A percentile compares a stretch with the other conserved stretches of the same genome.
Evolutionary conservation across 345 rosid species (phyloP).

Genomic region (Brassica carinata): DNA sequence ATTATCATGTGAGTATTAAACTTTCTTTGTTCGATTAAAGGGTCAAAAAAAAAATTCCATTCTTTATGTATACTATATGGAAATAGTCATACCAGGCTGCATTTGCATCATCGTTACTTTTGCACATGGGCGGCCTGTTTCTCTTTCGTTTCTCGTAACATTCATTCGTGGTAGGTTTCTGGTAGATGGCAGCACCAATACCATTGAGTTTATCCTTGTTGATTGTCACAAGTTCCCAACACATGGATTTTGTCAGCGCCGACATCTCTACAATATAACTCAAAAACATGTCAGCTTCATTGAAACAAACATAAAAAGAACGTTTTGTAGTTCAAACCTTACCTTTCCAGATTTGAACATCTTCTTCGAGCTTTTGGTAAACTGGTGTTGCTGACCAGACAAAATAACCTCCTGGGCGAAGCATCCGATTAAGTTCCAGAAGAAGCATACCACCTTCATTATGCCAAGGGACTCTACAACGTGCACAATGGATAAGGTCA

Average conservation of each 20-base stretch:
- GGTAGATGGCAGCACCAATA: conserved; percentile 74
- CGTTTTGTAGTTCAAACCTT: conserved; percentile 11
- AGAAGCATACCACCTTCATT: conserved; percentile 78
- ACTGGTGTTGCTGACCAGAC: conserved; percentile 99
- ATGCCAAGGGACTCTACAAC: conserved; percentile 98
- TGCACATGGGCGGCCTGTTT: conserved; percentile 75
- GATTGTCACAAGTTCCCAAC: conserved; percentile 91
- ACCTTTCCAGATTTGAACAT: conserved; percentile 77
- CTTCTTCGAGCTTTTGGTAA: conserved; percentile 72
- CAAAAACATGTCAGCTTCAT: conserved; percentile 21
- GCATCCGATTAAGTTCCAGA: conserved; percentile 80
- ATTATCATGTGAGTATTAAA: background rate
- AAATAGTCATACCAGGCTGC: conserved; percentile 67
- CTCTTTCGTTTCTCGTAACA: conserved; percentile 75
- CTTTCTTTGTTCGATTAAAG: background rate
- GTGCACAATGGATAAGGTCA: conserved; percentile 90
- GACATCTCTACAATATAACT: conserved; percentile 61
- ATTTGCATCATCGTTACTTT: conserved; percentile 71
- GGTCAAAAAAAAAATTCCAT: no score
- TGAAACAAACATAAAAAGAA: background rate
- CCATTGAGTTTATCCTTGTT: conserved; percentile 76
- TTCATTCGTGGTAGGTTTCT: conserved; percentile 72
- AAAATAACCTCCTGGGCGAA: conserved; percentile 89
- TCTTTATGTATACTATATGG: background rate
- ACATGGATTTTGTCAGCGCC: conserved; percentile 64